Evolutionary conservation across 176 grass and related monocot genomes (phyloP).

Genomic region (Rhynchospora pubera): DNA sequence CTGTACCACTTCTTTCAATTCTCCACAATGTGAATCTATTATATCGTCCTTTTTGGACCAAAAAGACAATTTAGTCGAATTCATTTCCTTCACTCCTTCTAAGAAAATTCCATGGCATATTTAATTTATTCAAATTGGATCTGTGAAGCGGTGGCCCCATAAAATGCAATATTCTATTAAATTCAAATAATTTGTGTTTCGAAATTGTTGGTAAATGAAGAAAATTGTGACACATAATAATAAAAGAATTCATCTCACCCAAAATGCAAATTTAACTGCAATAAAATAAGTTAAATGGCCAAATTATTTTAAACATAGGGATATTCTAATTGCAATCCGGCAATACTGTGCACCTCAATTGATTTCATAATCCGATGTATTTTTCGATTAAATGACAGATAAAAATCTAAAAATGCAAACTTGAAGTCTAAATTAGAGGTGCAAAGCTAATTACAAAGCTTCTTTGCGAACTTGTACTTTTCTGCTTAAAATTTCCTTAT

Average conservation of each 20-base stretch:
- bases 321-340: not conserved
- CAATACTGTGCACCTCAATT: not conserved
- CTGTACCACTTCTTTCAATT: not conserved
- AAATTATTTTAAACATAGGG: not conserved
- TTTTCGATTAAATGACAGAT: not conserved
- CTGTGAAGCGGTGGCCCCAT: not conserved
- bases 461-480: not conserved
- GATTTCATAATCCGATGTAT: not conserved
- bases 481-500: not conserved
- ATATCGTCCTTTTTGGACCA: not conserved
- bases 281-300: not conserved
- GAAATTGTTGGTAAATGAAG: not conserved
- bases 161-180: not conserved
- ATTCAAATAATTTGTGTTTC: not conserved
- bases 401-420: not conserved
- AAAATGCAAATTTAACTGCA: not conserved
- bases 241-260: not conserved
- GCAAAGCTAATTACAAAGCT: not conserved
- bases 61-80: not conserved
- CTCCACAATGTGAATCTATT: not conserved
- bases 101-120: not conserved
- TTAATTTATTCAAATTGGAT: not conserved
- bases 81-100: not conserved
- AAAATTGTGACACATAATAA: not conserved
- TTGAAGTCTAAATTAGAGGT: not conserved